Evolutionary conservation across 495 filamentous ascomycete species (phyloP).

Genomic region (Cairneyella variabilis): DNA sequence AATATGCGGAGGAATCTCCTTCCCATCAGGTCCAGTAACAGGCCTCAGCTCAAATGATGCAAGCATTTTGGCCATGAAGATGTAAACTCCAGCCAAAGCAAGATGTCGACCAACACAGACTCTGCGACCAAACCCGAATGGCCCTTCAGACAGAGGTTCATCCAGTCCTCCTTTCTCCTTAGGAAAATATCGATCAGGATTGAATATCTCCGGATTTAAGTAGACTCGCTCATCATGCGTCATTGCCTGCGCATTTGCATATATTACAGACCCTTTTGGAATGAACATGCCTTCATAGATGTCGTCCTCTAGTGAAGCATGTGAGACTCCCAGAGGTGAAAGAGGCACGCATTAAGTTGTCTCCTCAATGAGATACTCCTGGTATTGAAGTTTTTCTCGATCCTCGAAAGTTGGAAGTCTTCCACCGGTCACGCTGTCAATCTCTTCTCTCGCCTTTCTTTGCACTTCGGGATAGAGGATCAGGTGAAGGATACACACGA

Average conservation of each 20-base stretch:
- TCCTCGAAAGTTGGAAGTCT: constrained; percentile 27
- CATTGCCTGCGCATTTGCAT: constrained; percentile 46
- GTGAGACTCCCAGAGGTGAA: constrained; percentile 27
- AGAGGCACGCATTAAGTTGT: constrained; percentile 23
- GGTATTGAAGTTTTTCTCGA: constrained; percentile 24
- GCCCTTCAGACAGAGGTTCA: constrained; percentile 45
- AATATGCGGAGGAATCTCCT: constrained; percentile 6
- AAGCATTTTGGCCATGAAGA: constrained; percentile 12
- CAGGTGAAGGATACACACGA: constrained; percentile 23
- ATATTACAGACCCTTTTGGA: constrained; percentile 41
- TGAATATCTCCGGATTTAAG: constrained; percentile 35
- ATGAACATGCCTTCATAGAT: constrained; percentile 43
- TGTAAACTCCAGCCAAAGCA: constrained; percentile 15
- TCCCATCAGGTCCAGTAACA: constrained; percentile 10
- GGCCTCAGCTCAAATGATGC: constrained; percentile 12
- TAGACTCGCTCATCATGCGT: constrained; percentile 37
- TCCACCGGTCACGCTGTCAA: constrained; percentile 26
- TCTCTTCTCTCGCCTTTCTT: constrained; percentile 27
- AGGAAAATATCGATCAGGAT: constrained; percentile 42
- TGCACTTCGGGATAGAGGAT: constrained; percentile 27
- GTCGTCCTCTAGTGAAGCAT: constrained; percentile 32
- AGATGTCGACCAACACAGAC: constrained; percentile 18
- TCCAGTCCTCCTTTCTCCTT: constrained; percentile 40
- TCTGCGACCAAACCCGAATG: constrained; percentile 49
- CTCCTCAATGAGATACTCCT: constrained; percentile 28